Conservation (phyloP, 768 basidiomycete genomes). For the Termitomyces sp. region DNA sequence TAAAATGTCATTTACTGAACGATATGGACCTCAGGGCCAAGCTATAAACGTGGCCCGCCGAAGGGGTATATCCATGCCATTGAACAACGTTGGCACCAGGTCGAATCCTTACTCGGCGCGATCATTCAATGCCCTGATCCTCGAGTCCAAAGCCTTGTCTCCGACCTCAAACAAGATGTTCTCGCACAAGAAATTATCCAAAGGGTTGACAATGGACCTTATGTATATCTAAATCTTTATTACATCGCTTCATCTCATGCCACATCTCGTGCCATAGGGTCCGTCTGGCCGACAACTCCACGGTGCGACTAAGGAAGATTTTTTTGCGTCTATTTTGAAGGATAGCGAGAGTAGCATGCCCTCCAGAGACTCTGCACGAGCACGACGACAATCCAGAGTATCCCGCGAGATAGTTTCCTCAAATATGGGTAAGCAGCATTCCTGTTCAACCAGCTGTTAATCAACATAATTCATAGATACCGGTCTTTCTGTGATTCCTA, state of each 20-base stretch:
- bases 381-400: conserved; percentile 68
- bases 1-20: not conserved
- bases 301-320: conserved; percentile 69
- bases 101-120: conserved; percentile 84
- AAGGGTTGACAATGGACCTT: conserved; percentile 75
- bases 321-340: conserved; percentile 67
- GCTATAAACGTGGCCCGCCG: conserved; percentile 79
- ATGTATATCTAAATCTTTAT: conserved; percentile 38
- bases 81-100: conserved; percentile 87
- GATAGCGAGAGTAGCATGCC: conserved; percentile 40
- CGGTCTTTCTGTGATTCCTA: conserved; percentile 56
- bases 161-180: conserved; percentile 63
- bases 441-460: not conserved
- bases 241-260: not conserved
- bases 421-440: conserved; percentile 37
- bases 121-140: conserved; percentile 68
- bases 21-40: conserved; percentile 44
- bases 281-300: conserved; percentile 63
- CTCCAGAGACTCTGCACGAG: conserved; percentile 49
- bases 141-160: conserved; percentile 54
- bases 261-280: conserved; percentile 35
- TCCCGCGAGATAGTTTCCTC: conserved; percentile 79
- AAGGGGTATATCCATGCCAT: conserved; percentile 93
- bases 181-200: conserved; percentile 73
- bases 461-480: conserved; percentile 35